A percentile compares a stretch with the other conserved stretches of the same genome.
Evolutionary conservation across 2,329 filamentous ascomycete species (phyloP).

Genomic region (Fusarium musae): DNA sequence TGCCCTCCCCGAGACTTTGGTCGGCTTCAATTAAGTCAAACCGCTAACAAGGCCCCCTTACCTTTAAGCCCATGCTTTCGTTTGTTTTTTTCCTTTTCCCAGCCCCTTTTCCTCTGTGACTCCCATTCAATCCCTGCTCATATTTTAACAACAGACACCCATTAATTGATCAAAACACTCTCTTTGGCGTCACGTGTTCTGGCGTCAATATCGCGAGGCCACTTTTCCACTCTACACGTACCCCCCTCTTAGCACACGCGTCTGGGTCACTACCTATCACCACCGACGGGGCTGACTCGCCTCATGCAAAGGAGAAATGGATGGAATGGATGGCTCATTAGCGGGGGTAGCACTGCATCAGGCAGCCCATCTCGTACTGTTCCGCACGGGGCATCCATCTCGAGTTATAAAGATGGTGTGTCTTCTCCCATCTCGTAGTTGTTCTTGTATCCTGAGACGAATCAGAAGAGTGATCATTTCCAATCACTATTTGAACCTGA

Average conservation of each 20-base stretch:
- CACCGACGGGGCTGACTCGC: conserved; percentile 36
- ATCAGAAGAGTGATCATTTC: conserved; percentile 36
- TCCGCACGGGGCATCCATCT: conserved; percentile 40
- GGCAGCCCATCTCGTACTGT: conserved; percentile 33
- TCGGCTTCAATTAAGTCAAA: conserved; percentile 14
- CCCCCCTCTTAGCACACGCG: conserved; percentile 17
- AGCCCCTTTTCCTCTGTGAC: conserved; percentile 34
- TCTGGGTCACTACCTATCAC: conserved; percentile 38
- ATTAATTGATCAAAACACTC: conserved; percentile 15
- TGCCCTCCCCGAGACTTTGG: conserved; percentile 4
- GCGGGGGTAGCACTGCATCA: conserved; percentile 37
- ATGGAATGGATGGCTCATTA: conserved; percentile 9
- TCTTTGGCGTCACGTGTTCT: conserved; percentile 28
- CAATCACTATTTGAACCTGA: conserved; percentile 43
- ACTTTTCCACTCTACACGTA: conserved; percentile 24
- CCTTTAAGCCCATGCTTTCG: conserved; percentile 4
- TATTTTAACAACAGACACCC: not conserved
- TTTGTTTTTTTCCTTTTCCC: not conserved
- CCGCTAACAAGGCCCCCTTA: conserved; percentile 30
- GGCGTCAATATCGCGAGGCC: conserved; percentile 12
- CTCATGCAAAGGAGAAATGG: conserved; percentile 26
- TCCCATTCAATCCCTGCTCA: conserved; percentile 22
- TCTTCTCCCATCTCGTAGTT: conserved; percentile 7
- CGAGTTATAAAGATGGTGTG: conserved; percentile 44
- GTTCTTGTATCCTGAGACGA: conserved; percentile 8